phyloP scores from a whole-genome alignment of 352 stramenopile genomes.

The Pythium dissotocum region DNA sequence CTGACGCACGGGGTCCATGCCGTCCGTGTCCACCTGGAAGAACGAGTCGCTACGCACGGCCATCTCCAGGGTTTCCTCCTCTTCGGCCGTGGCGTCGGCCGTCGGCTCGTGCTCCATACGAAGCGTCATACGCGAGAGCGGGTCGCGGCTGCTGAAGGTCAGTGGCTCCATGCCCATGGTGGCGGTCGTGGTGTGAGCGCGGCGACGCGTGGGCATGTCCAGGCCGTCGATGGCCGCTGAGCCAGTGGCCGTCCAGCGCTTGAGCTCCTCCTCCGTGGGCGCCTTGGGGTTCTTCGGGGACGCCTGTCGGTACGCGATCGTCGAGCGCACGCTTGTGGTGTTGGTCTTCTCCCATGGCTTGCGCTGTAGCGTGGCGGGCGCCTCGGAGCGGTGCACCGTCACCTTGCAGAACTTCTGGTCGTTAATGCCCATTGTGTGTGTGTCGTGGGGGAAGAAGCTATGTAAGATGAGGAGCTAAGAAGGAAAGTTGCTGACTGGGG shows the following conservation, averaged over 20 bases:
- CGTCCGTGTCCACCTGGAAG: constrained; percentile 53
- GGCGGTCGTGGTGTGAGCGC: constrained; percentile 48
- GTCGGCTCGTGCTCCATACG: constrained; percentile 33
- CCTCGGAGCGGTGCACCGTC: constrained; percentile 39
- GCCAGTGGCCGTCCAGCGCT: constrained; percentile 20
- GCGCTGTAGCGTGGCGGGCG: not conserved
- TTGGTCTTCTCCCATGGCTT: constrained; percentile 27
- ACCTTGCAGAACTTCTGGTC: constrained; percentile 57
- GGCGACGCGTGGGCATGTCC: constrained; percentile 33
- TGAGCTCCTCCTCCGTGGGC: constrained; percentile 10
- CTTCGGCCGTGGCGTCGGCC: constrained; percentile 10
- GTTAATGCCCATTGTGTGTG: constrained; percentile 34
- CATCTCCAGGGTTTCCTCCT: constrained; percentile 19
- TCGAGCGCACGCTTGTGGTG: constrained; percentile 29
- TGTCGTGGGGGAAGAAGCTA: too few species aligned
- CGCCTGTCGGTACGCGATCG: constrained; percentile 34
- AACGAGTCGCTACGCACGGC: constrained; percentile 46
- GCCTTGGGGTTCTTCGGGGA: constrained; percentile 7
- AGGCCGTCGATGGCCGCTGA: constrained; percentile 17
- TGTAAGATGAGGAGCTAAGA: constrained; percentile 1
- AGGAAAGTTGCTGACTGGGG: constrained; percentile 21
- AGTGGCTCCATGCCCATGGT: constrained; percentile 21
- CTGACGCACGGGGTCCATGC: constrained; percentile 40
- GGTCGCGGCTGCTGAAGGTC: constrained; percentile 33
- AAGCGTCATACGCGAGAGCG: constrained; percentile 51